These are phyloP conservation scores for Wickerhamiella occidentalis DNA, from an alignment of 805 yeast genomes.

Conservation along the genomic window DNA sequence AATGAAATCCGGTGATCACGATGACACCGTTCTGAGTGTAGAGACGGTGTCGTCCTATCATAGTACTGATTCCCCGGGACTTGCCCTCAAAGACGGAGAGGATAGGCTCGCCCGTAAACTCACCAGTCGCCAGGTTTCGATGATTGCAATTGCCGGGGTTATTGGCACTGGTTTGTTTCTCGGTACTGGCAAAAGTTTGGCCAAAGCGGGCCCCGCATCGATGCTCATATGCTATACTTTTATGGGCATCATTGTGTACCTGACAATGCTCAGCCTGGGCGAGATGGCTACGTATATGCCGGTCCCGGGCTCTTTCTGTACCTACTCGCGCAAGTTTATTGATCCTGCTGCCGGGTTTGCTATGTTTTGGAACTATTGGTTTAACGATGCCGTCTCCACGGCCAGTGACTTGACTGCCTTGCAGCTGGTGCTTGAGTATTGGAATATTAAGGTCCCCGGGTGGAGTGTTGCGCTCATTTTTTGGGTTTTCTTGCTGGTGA, in stretches of 20 bases:
- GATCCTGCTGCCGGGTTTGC: slow-evolving; percentile 43
- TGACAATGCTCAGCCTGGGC: slow-evolving; percentile 43
- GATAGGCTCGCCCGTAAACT: slow-evolving; percentile 22
- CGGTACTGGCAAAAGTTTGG: slow-evolving; percentile 39
- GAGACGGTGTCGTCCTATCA: neutral
- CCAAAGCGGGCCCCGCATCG: slow-evolving; percentile 42
- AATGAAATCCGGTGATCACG: neutral
- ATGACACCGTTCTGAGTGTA: neutral
- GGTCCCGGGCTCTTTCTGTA: slow-evolving; percentile 41
- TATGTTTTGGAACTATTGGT: slow-evolving; percentile 39
- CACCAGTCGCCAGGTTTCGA: slow-evolving; percentile 41
- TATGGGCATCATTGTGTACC: slow-evolving; percentile 40
- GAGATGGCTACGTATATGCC: slow-evolving; percentile 48
- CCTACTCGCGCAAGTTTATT: slow-evolving; percentile 39
- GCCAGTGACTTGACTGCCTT: slow-evolving; percentile 40
- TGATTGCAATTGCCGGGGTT: slow-evolving; percentile 68
- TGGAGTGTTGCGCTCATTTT: slow-evolving; percentile 43
- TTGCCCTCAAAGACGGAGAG: slow-evolving; percentile 8
- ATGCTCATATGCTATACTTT: slow-evolving; percentile 38
- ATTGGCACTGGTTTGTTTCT: slow-evolving; percentile 56
- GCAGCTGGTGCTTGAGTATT: slow-evolving; percentile 36
- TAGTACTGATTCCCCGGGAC: neutral
- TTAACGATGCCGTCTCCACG: slow-evolving; percentile 38
- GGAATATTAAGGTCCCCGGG: slow-evolving; percentile 36
- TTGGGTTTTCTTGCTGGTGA: slow-evolving; percentile 38